These are phyloP conservation scores for Diaporthe sp. DNA, from an alignment of 2,329 filamentous ascomycete species.

Conservation along the genomic window DNA sequence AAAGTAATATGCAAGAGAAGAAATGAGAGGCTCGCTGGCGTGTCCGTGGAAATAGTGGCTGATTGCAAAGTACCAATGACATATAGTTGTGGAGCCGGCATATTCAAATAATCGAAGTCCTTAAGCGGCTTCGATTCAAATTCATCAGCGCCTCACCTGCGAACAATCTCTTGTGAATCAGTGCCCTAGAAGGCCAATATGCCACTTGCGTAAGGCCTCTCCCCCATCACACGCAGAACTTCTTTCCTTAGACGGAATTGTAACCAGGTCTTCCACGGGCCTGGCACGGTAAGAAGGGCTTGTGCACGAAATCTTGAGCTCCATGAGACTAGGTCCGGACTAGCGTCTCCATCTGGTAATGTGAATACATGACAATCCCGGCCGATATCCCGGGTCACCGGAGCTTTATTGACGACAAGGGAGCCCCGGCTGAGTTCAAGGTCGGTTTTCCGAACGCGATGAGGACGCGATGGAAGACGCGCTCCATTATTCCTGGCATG, in stretches of 20 bases:
- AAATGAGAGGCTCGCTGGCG: conserved; percentile 25
- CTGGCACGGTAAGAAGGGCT: no score
- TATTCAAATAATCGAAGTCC: neutral
- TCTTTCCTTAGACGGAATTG: neutral
- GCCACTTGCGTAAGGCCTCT: neutral
- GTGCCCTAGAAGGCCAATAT: neutral
- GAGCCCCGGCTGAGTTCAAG: neutral
- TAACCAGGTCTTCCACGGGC: no score
- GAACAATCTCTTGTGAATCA: neutral
- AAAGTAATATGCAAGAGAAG: conserved; percentile 10
- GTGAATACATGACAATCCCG: neutral
- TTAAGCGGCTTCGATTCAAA: neutral
- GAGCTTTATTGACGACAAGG: neutral
- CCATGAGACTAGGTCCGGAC: no score
- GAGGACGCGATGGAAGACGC: no score
- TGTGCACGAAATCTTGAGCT: no score
- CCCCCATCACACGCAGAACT: neutral
- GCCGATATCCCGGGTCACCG: neutral
- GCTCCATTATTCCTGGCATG: neutral
- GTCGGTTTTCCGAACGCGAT: neutral
- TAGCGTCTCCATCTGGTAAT: neutral
- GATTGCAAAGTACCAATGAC: neutral
- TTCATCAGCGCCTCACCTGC: no score
- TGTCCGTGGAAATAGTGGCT: conserved; percentile 17
- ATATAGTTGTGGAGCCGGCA: conserved; percentile 7